Evolutionary conservation across 1,284 basidiomycete species (phyloP).

Genomic region (Sporisorium iseilematis-ciliati): DNA sequence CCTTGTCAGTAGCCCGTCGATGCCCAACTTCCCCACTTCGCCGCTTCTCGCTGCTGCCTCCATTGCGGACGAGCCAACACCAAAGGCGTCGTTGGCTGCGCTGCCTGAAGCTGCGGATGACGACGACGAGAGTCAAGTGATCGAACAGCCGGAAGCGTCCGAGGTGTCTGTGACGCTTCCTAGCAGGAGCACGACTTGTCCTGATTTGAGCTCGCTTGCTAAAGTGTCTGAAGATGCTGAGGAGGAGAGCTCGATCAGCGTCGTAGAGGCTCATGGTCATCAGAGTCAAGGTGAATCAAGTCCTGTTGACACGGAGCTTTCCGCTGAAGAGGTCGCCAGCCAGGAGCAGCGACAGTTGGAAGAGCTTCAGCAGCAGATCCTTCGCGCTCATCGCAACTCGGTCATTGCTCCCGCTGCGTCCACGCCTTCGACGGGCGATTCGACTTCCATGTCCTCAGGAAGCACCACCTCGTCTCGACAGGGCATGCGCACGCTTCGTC

Average conservation of each 20-base stretch:
- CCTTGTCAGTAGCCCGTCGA: conserved; percentile 38
- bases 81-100: conserved; percentile 10
- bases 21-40: conserved; percentile 41
- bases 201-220: conserved; percentile 16
- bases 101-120: conserved; percentile 18
- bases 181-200: conserved; percentile 41
- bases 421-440: conserved; percentile 4
- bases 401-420: conserved; percentile 22
- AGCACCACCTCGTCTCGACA: conserved; percentile 30
- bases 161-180: conserved; percentile 13
- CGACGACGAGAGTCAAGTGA: conserved; percentile 34
- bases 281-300: background rate
- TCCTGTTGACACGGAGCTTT: background rate
- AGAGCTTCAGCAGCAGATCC: conserved; percentile 40
- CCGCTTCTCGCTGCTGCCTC: conserved; percentile 14
- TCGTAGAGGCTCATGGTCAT: background rate
- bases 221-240: background rate
- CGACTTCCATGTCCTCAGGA: conserved; percentile 19
- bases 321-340: conserved; percentile 10
- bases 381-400: conserved; percentile 45
- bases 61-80: conserved; percentile 31
- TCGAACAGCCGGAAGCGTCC: conserved; percentile 2
- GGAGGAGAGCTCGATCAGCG: background rate
- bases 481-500: conserved; percentile 63
- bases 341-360: conserved; percentile 42